Evolutionary conservation across 2,329 filamentous ascomycete species (phyloP), one percentile per base, ranked within the genome.

Genomic region (Thelonectria discophora): DNA sequence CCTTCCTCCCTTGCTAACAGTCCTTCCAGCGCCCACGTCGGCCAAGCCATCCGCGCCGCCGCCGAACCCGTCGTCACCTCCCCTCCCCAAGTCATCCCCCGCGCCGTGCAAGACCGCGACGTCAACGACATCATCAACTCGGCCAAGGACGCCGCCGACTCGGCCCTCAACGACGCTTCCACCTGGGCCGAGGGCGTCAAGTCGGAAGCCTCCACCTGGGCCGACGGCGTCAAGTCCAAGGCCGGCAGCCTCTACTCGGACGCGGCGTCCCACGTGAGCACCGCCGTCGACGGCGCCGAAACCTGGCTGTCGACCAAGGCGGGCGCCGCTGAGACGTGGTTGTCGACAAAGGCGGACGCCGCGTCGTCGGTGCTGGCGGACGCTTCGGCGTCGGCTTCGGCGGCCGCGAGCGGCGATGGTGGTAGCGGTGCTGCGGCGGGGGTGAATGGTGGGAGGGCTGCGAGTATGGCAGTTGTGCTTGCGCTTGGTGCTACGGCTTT

Each of bases 401-500:
- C 50, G 15, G 21, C 18, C 39, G 21, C 46, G 6, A 55, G n/a
- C n/a, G n/a, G 47, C 39, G 30, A 58, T 21, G 24, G 57, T 21
- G 50, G 65, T 3, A 65, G 63, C 48, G 65, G 63, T 45, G 69
- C 69, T 27, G 69, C 70, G 3, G 9, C 55, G 10, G 60, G 17
- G 46, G 30, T 65, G 2, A 39, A 58, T 2, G 39, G 57, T n/a
- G 53, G 54, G 11, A 58, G 65, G 55, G 58, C 65, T 30, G 70
- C 60, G n/a, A 37, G 63, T 13, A 46, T 69, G 17, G 66, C 66
- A 5, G 58, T 57, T 17, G 56, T 61, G 24, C 65, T 69, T 20
- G 71, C 71, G 3, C 65, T 71, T 40, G 69, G 69, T 10, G 68
- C 64, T 8, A 67, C 70, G 24, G 67, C 64, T 17, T 70, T 72